These are phyloP conservation scores for Adiantum capillusveneris DNA, from an alignment of 75 land plant genomes.

Conservation along the genomic window DNA sequence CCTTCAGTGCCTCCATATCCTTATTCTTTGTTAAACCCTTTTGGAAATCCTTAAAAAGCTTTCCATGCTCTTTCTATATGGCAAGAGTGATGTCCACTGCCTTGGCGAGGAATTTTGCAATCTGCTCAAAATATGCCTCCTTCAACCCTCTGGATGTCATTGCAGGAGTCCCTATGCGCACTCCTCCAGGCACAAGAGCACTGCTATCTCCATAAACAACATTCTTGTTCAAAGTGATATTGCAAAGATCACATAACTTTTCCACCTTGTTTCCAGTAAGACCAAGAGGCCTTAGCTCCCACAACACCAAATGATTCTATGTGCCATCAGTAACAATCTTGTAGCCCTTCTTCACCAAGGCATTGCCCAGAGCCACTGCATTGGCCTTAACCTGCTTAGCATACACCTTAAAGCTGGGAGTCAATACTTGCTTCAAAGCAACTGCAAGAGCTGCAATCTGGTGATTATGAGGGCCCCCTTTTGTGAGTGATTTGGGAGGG, in stretches of 20 bases:
- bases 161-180: conserved; percentile 71
- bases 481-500: no score
- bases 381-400: conserved; percentile 89
- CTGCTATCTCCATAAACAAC: conserved; percentile 91
- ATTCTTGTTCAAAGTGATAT: conserved; percentile 80
- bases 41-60: conserved; percentile 82
- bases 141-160: conserved; percentile 69
- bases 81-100: conserved; percentile 61
- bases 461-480: conserved; percentile 95
- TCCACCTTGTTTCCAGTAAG: conserved; percentile 91
- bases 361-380: conserved; percentile 75
- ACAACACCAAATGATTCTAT: conserved; percentile 80
- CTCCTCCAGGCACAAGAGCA: conserved; percentile 85
- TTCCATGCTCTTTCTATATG: conserved; percentile 75
- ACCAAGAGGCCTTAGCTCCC: conserved; percentile 88
- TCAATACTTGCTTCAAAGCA: conserved; percentile 64
- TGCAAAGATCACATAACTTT: conserved; percentile 72
- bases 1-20: conserved; percentile 77
- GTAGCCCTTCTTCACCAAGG: conserved; percentile 84
- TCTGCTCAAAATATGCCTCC: conserved; percentile 64
- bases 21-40: conserved; percentile 79
- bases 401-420: conserved; percentile 79
- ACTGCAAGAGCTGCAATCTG: conserved; percentile 91
- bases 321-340: conserved; percentile 87
- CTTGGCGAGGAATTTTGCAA: conserved; percentile 75